Conservation (phyloP, 495 filamentous ascomycete genomes). For the Cairneyella variabilis region DNA sequence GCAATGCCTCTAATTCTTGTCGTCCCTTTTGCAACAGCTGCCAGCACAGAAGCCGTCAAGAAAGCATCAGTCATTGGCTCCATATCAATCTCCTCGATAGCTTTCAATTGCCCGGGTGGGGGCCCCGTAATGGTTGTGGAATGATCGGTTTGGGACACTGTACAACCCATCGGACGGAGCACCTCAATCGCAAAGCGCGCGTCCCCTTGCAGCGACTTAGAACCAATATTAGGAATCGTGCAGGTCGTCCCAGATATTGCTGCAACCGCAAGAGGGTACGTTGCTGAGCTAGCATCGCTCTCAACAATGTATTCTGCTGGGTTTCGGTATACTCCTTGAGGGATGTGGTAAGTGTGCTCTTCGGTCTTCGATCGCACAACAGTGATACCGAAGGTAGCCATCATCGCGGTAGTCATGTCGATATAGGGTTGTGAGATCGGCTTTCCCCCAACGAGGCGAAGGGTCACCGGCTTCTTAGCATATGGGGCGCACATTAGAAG, state of each 20-base stretch:
- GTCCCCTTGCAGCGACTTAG: conserved; percentile 88
- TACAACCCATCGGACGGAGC: conserved; percentile 88
- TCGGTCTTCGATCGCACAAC: conserved; percentile 63
- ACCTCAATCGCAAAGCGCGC: conserved; percentile 93
- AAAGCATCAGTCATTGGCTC: conserved; percentile 99
- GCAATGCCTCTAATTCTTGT: conserved; percentile 92
- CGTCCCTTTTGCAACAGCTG: conserved; percentile 80
- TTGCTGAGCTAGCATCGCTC: conserved; percentile 96
- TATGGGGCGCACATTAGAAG: conserved; percentile 97
- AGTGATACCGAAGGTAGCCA: conserved; percentile 84
- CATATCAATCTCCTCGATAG: conserved; percentile 79
- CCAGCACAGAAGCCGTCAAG: conserved; percentile 88
- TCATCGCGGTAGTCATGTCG: conserved; percentile 98
- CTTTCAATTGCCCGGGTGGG: conserved; percentile 63
- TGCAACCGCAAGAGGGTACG: conserved; percentile 91
- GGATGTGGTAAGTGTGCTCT: conserved; percentile 91
- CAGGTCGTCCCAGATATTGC: conserved; percentile 93
- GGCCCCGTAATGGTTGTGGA: conserved; percentile 95
- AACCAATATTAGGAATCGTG: conserved; percentile 94
- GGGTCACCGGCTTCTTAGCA: conserved; percentile 86
- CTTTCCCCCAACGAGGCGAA: conserved; percentile 87
- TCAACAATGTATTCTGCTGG: conserved; percentile 87
- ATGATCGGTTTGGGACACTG: conserved; percentile 73
- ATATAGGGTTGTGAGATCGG: conserved; percentile 97
- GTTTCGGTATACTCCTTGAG: conserved; percentile 78